Base-by-base conservation (phyloP, 2,329 filamentous ascomycete genomes). In the Hymenoscyphus fructigenus region DNA sequence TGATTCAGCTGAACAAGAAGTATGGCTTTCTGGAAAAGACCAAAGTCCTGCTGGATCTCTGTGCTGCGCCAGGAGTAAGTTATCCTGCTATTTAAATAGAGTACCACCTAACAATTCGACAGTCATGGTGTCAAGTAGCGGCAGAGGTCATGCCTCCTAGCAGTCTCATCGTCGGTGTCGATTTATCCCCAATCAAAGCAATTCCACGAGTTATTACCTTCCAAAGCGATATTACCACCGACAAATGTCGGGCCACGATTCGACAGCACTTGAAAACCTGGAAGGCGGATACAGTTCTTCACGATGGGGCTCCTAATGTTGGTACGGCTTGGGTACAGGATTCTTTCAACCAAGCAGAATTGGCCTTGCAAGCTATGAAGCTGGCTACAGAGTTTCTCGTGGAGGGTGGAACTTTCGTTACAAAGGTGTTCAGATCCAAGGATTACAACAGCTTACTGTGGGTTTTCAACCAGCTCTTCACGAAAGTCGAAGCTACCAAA, bases 291-390 rank as follows among this genome's bases (percentile, higher is more conserved):
- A 92, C 91, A 0, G 95, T 99, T 5, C 83, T 99, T 47, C 95
- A 99, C 80, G 95, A 99, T 77, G 95, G 95, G 79, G 95, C 95
- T 0, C 95, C 95, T 57, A 99, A 99, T 74, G 95, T 99, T 65
- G 95, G 95, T 88, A 94, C 93, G 0, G 93, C 95, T 0, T 99
- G 95, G 95, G 91, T 93, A 55, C 95, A 99, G 80, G 95, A 99
- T 82, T 95, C 95, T 56, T 99, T 97, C 84, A 94, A 94, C 68
- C 95, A 99, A 79, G 95, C 94, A 65, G 94, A 98, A 79, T 82
- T 99, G 61, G 92, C 91, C 14, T 81, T 99, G 63, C 91, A 97
- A 76, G 91, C 92, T 9, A 84, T 99, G 84, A 97, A 96, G 78
- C 82, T 99, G 64, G 95, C 95, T 2, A 97, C 93, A 0, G 94